Conservation (phyloP, 1,284 basidiomycete genomes). For the Austropuccinia psidii region DNA sequence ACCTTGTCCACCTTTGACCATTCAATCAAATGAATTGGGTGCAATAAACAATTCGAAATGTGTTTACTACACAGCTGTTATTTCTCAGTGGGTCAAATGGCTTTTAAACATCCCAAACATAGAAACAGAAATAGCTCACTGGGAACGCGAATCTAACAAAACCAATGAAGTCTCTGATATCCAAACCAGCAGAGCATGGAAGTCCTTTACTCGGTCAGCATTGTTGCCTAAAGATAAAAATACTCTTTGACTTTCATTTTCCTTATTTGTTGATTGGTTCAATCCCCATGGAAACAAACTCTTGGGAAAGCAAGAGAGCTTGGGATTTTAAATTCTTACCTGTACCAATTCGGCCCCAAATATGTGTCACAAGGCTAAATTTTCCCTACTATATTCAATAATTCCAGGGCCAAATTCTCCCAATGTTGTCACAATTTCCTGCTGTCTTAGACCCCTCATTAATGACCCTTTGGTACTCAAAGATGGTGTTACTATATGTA, state of each 20-base stretch:
- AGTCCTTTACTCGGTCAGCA: background rate
- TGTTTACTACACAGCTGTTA: too few species aligned
- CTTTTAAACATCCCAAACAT: background rate
- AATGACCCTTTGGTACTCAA: background rate
- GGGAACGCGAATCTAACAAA: background rate
- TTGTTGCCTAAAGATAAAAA: too few species aligned
- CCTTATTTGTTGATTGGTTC: constrained; percentile 17
- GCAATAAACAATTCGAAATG: too few species aligned
- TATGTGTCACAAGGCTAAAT: background rate
- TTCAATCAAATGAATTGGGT: too few species aligned
- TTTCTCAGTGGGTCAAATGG: constrained; percentile 10
- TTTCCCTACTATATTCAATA: background rate
- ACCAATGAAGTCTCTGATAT: background rate
- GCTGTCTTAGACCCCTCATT: background rate
- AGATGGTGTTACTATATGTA: background rate
- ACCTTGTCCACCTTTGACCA: too few species aligned
- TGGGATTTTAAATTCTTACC: background rate
- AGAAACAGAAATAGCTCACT: background rate
- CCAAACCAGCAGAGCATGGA: background rate
- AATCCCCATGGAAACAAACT: constrained; percentile 9
- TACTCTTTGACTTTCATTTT: background rate
- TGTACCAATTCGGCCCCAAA: background rate
- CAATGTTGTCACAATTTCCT: background rate
- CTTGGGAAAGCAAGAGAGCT: background rate
- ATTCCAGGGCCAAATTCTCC: constrained; percentile 1